These are phyloP conservation scores for Hsuehochloa calcarea DNA, from an alignment of 176 grass and related monocot genomes.

Conservation along the genomic window DNA sequence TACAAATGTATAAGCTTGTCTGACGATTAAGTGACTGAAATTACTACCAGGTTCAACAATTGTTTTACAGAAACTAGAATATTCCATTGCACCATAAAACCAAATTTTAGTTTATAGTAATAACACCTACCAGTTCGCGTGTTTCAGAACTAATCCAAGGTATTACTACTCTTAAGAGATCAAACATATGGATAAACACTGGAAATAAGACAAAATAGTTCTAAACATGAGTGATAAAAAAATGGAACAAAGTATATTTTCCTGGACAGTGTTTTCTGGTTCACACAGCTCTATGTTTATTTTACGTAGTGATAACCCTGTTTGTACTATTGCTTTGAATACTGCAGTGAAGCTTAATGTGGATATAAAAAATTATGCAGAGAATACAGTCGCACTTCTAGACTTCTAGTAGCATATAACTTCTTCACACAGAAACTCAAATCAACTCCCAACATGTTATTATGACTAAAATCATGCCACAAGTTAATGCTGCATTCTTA, in stretches of 20 bases:
- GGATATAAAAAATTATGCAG: not conserved
- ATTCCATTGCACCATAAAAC: not conserved
- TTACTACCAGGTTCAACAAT: not conserved
- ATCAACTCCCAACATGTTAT: no score
- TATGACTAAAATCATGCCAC: no score
- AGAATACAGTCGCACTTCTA: not conserved
- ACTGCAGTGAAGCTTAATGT: not conserved
- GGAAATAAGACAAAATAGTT: not conserved
- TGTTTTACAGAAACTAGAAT: not conserved
- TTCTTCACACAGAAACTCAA: not conserved
- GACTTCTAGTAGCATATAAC: not conserved
- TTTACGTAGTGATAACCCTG: not conserved
- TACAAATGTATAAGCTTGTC: conserved; percentile 6
- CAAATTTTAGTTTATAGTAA: not conserved
- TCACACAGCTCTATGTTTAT: not conserved
- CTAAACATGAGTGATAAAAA: not conserved
- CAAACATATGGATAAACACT: not conserved
- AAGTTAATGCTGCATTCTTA: not conserved
- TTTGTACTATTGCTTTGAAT: not conserved
- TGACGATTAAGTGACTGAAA: not conserved
- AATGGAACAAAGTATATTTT: not conserved
- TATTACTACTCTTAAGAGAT: not conserved
- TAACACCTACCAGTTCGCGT: not conserved
- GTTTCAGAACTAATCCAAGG: not conserved
- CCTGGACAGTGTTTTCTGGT: not conserved